Base-by-base conservation (phyloP, 2,329 filamentous ascomycete species). In the Penicillium sclerotigenum region DNA sequence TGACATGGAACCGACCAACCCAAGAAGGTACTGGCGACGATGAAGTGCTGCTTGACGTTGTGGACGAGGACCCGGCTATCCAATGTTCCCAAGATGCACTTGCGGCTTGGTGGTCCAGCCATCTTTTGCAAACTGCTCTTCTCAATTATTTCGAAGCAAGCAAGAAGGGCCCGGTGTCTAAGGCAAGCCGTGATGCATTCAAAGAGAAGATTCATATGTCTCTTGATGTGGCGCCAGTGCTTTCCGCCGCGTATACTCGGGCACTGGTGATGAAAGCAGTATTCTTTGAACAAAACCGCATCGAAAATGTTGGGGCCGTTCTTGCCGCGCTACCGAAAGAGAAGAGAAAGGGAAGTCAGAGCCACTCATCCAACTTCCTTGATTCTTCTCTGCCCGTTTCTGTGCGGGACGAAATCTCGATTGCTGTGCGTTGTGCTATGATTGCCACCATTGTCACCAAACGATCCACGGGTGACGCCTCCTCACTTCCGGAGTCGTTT, bases 41-140 rank as follows among this genome's bases (percentile, higher is more conserved):
- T 22, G 87, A 90, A 60, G 85, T 87, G 50, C 85, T 89, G 46
- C 88, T 95, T 81, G 89, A 95, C 68, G 81, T 84, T 6, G 90
- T 96, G 1, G 89, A 94, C 3, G 89, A 94, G 57, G 93, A 97
- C 67, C 84, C 85, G 50, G 87, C 91, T 3, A 89, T 97, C 58
- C 85, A 89, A 50, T 94, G 90, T 18, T 90, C 92, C 0, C 83
- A 97, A 62, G 93, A 97, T 72, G 91, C 91, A 13, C 84, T 97
- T 49, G 90, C 92, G 7, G 90, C 92, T 2, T 97, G 92, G 92
- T 94, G 87, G 79, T 95, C 92, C 0, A 90, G 85, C 60, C 80
- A 87, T 53, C 80, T 84, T 13, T 76, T 96, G 36, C 89, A 91
- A 65, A 81, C 83, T 55, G 86, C 85, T 3, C 80, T 97, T 28